Base-by-base conservation (phyloP, 2,329 filamentous ascomycete genomes). In the Emmonsiellopsis sp. region DNA sequence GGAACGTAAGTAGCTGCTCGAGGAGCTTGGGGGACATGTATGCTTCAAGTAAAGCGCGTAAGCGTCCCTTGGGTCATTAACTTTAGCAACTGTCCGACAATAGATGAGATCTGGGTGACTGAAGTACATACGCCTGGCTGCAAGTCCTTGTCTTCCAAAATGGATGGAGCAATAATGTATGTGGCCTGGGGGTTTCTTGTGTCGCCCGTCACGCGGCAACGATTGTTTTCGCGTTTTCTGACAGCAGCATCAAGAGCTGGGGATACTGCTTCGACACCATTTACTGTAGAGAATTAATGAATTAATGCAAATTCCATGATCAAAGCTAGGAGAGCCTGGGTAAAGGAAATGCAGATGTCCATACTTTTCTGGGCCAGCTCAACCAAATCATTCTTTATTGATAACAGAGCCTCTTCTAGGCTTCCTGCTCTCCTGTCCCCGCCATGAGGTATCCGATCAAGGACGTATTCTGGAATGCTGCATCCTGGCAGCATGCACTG, bases 131-230 rank as follows among this genome's bases (percentile, higher is more conserved):
- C 54, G 15, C 48, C 54, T n/a, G 47, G 50, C 3, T 30, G 43
- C 32, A 57, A 38, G 8, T 52, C 55, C 1, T 15, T 34, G 40
- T 58, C 56, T 7, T 53, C 20, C 41, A 51, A 20, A 26, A 58
- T 54, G 4, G 56, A 56, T 16, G 54, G 52, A 41, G 54, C 5
- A 31, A 56, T 42, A 20, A 58, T 56, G 16, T 56, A 53, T 15
- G 49, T 56, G 26, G 52, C 41, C 30, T 53, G 50, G 5, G 41
- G 15, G 16, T 52, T 45, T n/a, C 11, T 41, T n/a, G 16, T 15
- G 1, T 26, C n/a, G 5, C 56, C 54, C 1, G 52, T 58, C 30
- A 56, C 45, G 31, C 50, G 55, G 47, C 56, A 58, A 20, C 52
- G 37, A 38, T 51, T 3, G 13, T 34, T 26, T 26, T 58, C 56